Percentiles rank a stretch among this genome's conserved stretches.
Evolutionary conservation across 768 basidiomycete genomes (phyloP).

Genomic region (Pluteus cervinus): DNA sequence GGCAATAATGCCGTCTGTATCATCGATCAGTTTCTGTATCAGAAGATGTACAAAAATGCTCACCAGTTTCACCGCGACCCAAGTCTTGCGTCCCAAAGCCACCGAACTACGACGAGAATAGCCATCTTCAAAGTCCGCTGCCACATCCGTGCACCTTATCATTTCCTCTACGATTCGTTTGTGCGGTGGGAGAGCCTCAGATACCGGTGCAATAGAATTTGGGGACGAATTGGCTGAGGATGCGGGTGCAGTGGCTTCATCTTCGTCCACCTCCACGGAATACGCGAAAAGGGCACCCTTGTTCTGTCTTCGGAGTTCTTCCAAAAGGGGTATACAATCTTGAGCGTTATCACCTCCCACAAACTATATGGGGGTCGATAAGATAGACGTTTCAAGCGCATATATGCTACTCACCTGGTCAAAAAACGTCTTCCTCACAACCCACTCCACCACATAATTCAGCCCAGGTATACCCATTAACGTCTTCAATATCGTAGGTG

Average conservation of each 20-base stretch:
- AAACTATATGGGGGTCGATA: conserved; percentile 42
- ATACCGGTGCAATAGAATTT: conserved; percentile 12
- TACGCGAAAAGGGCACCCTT: conserved; percentile 79
- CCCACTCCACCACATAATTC: conserved; percentile 53
- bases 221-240: conserved; percentile 10
- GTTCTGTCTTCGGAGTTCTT: conserved; percentile 54
- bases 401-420: conserved; percentile 48
- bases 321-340: conserved; percentile 60
- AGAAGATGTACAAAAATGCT: conserved; percentile 18
- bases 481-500: conserved; percentile 56
- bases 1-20: conserved; percentile 67
- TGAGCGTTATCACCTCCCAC: conserved; percentile 83
- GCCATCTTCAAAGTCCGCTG: conserved; percentile 80
- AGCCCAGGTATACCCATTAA: conserved; percentile 53
- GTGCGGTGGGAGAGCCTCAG: conserved; percentile 31
- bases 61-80: conserved; percentile 84
- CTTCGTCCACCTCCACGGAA: conserved; percentile 78
- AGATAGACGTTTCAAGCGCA: background rate
- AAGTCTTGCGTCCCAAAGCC: conserved; percentile 48
- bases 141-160: conserved; percentile 67
- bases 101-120: conserved; percentile 17
- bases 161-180: conserved; percentile 72
- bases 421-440: conserved; percentile 82
- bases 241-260: conserved; percentile 32
- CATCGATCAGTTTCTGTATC: background rate